These are phyloP conservation scores for Maudiozyma humilis DNA, from an alignment of 1,139 yeast species.

Conservation along the genomic window DNA sequence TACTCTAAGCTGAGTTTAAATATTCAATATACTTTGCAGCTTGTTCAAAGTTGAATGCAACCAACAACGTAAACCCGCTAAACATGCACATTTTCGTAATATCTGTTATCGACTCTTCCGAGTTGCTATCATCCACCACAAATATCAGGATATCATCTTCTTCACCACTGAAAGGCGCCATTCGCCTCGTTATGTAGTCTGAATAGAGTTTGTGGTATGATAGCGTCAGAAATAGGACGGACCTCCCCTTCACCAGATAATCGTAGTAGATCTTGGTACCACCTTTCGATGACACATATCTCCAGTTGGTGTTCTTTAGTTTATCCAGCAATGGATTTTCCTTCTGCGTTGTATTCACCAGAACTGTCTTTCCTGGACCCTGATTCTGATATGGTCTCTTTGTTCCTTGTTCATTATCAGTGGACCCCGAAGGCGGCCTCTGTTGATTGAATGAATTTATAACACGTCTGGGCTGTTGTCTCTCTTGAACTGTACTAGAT, in stretches of 20 bases:
- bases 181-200: constrained; percentile 69
- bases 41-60: constrained; percentile 79
- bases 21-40: constrained; percentile 67
- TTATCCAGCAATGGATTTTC: constrained; percentile 52
- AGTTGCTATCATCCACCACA: constrained; percentile 74
- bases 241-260: constrained; percentile 55
- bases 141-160: constrained; percentile 58
- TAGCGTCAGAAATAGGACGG: constrained; percentile 64
- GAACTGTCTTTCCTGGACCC: constrained; percentile 26
- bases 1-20: constrained; percentile 13
- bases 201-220: constrained; percentile 83
- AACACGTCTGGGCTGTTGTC: constrained; percentile 8
- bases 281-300: constrained; percentile 35
- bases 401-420: constrained; percentile 4
- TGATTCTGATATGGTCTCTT: constrained; percentile 10
- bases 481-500: background rate
- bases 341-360: constrained; percentile 48
- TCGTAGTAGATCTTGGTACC: constrained; percentile 49
- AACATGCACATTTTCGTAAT: constrained; percentile 63
- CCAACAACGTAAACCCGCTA: constrained; percentile 59
- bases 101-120: constrained; percentile 59
- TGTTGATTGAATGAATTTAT: constrained; percentile 26
- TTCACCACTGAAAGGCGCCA: constrained; percentile 47
- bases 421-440: constrained; percentile 3
- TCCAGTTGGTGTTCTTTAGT: constrained; percentile 44